phyloP scores from a whole-genome alignment of 208 protist species.

The Acanthamoeba divionensis region DNA sequence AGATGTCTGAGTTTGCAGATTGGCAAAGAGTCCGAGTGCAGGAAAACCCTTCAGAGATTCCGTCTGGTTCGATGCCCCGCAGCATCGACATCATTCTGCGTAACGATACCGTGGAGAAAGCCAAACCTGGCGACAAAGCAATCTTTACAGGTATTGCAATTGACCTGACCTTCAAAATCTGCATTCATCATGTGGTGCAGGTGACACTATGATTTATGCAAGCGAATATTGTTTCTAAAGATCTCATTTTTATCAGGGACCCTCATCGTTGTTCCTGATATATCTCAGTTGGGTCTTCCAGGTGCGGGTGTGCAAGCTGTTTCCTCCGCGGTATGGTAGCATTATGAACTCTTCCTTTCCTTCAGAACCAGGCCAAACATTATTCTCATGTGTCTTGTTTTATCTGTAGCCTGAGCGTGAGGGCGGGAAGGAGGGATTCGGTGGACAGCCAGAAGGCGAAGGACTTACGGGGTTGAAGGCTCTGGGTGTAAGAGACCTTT shows the following conservation, averaged over 20 bases:
- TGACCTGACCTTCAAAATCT: not conserved
- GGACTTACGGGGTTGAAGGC: constrained; percentile 93
- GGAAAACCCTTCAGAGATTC: constrained; percentile 94
- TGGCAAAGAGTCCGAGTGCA: constrained; percentile 98
- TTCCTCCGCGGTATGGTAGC: not conserved
- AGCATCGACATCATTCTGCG: constrained; percentile 95
- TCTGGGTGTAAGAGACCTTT: constrained; percentile 95
- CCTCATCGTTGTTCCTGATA: constrained; percentile 97
- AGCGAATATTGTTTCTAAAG: no score
- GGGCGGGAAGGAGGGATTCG: not conserved
- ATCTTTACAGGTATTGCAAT: constrained; percentile 92
- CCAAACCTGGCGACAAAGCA: constrained; percentile 96
- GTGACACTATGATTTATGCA: not conserved
- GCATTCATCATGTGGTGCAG: constrained; percentile 15
- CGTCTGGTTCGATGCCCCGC: constrained; percentile 92
- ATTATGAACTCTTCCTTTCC: not conserved
- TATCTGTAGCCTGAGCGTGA: not conserved
- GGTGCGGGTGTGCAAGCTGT: constrained; percentile 37
- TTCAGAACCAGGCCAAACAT: not conserved
- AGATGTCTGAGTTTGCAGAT: constrained; percentile 91
- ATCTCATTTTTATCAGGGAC: constrained; percentile 84
- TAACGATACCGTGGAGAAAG: constrained; percentile 95
- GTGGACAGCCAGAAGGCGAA: constrained; percentile 67
- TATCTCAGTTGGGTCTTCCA: constrained; percentile 84
- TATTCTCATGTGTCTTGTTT: not conserved